These are phyloP conservation scores for Hemisphaericaspora xylofermentans DNA, from an alignment of 1,139 yeast genomes.

Conservation along the genomic window DNA sequence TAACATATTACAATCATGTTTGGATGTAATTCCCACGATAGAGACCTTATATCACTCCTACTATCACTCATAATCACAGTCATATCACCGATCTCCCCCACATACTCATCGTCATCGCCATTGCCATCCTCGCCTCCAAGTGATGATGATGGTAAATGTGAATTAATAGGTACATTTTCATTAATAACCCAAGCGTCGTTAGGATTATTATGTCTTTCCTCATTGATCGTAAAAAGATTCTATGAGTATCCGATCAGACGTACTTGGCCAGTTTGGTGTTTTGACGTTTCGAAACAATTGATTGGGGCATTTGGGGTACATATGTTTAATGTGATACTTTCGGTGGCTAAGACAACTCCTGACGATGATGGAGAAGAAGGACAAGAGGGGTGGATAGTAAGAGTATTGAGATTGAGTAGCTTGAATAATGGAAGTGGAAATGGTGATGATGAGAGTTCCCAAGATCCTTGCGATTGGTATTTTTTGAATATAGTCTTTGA, in stretches of 20 bases:
- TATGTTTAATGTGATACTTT: constrained; percentile 68
- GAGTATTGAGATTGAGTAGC: background rate
- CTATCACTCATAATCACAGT: constrained; percentile 6
- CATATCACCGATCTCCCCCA: too few species aligned
- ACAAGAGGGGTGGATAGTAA: constrained; percentile 11
- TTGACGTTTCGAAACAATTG: constrained; percentile 87
- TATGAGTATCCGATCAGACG: constrained; percentile 78
- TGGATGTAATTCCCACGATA: constrained; percentile 1
- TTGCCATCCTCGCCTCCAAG: background rate
- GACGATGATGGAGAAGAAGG: constrained; percentile 30
- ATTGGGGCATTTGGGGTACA: constrained; percentile 87
- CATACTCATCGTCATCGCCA: background rate
- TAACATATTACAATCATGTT: background rate
- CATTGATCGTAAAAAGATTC: constrained; percentile 71
- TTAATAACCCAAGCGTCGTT: constrained; percentile 60
- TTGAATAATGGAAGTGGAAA: constrained; percentile 6
- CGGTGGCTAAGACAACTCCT: constrained; percentile 49
- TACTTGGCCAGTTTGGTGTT: constrained; percentile 86
- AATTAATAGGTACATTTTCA: constrained; percentile 71
- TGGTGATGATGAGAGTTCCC: constrained; percentile 19
- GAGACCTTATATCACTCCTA: constrained; percentile 8
- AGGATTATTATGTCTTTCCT: constrained; percentile 74
- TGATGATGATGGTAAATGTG: constrained; percentile 44
- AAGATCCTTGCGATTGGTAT: constrained; percentile 86
- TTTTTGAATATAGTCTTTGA: constrained; percentile 84